Percentiles rank a stretch among this genome's conserved stretches.
Conservation (phyloP, 1,139 yeast genomes). For the Suhomyces chickasaworum region DNA sequence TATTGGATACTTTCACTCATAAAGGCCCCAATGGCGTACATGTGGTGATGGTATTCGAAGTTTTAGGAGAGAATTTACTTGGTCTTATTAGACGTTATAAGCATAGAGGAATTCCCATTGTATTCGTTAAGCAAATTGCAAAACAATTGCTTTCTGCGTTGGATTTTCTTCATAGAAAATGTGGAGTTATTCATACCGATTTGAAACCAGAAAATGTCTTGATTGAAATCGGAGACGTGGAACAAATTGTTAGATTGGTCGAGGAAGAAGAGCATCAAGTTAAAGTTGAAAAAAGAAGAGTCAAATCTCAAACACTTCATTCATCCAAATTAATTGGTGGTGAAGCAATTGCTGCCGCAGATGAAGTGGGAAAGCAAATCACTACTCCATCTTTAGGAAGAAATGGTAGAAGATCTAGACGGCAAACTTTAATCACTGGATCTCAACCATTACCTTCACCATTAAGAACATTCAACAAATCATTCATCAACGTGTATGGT, state of each 20-base stretch:
- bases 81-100: constrained; percentile 43
- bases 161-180: constrained; percentile 43
- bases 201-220: constrained; percentile 48
- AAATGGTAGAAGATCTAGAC: constrained; percentile 60
- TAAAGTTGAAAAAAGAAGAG: constrained; percentile 17
- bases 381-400: constrained; percentile 45
- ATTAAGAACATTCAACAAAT: constrained; percentile 35
- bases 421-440: constrained; percentile 80
- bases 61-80: constrained; percentile 44
- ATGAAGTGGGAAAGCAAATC: constrained; percentile 8
- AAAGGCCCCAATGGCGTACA: constrained; percentile 46
- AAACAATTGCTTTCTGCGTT: constrained; percentile 42
- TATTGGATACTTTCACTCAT: constrained; percentile 44
- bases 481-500: constrained; percentile 39
- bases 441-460: constrained; percentile 87
- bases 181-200: constrained; percentile 49
- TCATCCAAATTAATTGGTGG: constrained; percentile 9
- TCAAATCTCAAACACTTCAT: constrained; percentile 12
- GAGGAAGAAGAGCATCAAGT: constrained; percentile 32
- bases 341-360: not conserved
- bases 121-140: constrained; percentile 39
- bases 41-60: constrained; percentile 48
- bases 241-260: constrained; percentile 34
- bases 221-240: constrained; percentile 43
- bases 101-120: constrained; percentile 42